Percentiles rank a stretch among this genome's conserved stretches.
phyloP scores from a whole-genome alignment of 495 filamentous ascomycete species.

The Annulohypoxylon moriforme region DNA sequence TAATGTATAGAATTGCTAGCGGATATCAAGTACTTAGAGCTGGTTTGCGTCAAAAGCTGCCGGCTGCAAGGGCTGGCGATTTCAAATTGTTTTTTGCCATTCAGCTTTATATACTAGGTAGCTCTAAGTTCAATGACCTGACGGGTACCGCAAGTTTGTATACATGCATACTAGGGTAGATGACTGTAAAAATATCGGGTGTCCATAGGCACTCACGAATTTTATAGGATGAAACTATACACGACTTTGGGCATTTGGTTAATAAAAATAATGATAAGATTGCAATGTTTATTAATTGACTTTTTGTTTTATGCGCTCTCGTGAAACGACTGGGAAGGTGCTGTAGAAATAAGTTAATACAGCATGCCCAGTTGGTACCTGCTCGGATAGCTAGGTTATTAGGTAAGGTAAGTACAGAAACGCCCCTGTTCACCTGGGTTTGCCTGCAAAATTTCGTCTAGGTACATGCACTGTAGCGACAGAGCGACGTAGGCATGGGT shows the following conservation, averaged over 20 bases:
- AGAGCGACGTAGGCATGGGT: not conserved
- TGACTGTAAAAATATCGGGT: no score
- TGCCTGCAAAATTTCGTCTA: not conserved
- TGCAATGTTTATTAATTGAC: not conserved
- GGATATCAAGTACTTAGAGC: not conserved
- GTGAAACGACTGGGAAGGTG: conserved; percentile 5
- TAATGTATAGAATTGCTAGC: not conserved
- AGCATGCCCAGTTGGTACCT: not conserved
- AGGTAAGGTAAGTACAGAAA: not conserved
- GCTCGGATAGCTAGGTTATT: not conserved
- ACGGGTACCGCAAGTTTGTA: not conserved
- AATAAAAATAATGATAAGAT: not conserved
- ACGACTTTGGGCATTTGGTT: not conserved
- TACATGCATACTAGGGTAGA: not conserved
- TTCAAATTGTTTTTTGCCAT: not conserved
- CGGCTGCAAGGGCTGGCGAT: not conserved
- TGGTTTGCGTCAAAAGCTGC: not conserved
- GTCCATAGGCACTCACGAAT: not conserved
- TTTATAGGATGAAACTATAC: not conserved
- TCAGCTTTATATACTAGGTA: not conserved
- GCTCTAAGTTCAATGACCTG: not conserved
- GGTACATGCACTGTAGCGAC: not conserved
- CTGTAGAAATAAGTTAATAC: not conserved
- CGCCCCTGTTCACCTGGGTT: not conserved
- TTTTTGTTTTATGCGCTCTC: conserved; percentile 5